Percentiles rank a stretch among this genome's conserved stretches.
Conservation (phyloP, 257 asterid species). For the Verbascum thapsus region DNA sequence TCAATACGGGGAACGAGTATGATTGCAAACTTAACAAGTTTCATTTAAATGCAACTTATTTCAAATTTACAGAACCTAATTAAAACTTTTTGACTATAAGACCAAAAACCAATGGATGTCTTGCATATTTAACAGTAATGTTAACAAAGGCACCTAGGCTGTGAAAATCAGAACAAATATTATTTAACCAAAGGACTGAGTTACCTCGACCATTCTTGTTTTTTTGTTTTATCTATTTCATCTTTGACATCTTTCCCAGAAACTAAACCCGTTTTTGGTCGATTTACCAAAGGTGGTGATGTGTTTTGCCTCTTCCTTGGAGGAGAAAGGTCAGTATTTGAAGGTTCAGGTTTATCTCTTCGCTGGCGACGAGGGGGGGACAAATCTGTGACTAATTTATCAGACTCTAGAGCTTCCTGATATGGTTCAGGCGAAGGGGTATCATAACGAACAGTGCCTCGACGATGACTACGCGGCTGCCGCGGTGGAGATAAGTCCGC, state of each 20-base stretch:
- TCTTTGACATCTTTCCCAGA: conserved; percentile 73
- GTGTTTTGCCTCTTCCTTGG: too few species aligned
- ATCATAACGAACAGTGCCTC: conserved; percentile 47
- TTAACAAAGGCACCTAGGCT: background rate
- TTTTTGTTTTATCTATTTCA: conserved; percentile 61
- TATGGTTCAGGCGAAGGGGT: conserved; percentile 52
- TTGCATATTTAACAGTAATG: conserved; percentile 6
- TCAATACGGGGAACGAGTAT: background rate
- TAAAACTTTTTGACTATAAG: conserved; percentile 16
- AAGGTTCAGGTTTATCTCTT: conserved; percentile 36
- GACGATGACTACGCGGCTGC: conserved; percentile 19
- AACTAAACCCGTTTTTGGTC: conserved; percentile 83
- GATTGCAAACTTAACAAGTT: conserved; percentile 16
- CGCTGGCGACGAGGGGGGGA: conserved; percentile 60
- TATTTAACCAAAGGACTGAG: conserved; percentile 1
- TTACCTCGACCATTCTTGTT: conserved; percentile 76
- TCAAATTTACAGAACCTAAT: background rate
- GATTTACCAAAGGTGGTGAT: too few species aligned
- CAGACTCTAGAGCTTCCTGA: conserved; percentile 28
- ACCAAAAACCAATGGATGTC: conserved; percentile 8
- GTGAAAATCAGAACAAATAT: background rate
- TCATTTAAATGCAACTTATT: conserved; percentile 5
- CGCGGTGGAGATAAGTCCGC: conserved; percentile 50
- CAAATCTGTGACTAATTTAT: conserved; percentile 37
- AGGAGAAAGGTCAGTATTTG: too few species aligned